Base-by-base conservation (phyloP, 2,329 filamentous ascomycete species). In the Aulographum hederae region DNA sequence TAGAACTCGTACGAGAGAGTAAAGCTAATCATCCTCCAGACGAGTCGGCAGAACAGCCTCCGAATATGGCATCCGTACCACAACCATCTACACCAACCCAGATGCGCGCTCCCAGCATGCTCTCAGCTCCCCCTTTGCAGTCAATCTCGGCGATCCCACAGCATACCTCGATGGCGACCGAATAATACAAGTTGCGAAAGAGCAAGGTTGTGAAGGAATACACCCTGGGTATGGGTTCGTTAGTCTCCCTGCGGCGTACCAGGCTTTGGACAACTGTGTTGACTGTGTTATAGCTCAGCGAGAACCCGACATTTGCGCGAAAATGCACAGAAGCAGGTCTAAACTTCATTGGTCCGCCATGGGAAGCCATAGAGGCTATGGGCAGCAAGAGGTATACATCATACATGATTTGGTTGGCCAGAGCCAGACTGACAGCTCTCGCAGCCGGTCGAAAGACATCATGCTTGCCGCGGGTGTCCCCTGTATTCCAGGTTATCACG, bases 401-500 rank as follows among this genome's bases (percentile, higher is more conserved):
- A 63, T 47, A n/a, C n/a, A n/a, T n/a, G n/a, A n/a, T n/a, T n/a
- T n/a, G n/a, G n/a, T n/a, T n/a, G n/a, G n/a, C n/a, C n/a, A 12
- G 21, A 35, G 16, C 3, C 3, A 25, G 5, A 27, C 30, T 67
- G n/a, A n/a, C n/a, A n/a, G n/a, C n/a, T n/a, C n/a, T n/a, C n/a
- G n/a, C n/a, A n/a, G 67, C 34, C 67, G 78, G 37, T 89, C 80
- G 32, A 98, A 98, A 54, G 79, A 93, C 50, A 94, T 98, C 48
- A 95, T 98, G 89, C 82, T 71, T 20, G 72, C 73, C 4, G 86
- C 89, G n/a, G 82, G 84, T 6, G 89, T 98, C 3, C 85, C 85
- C 4, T 95, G 89, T 46, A 89, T 98, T 30, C 89, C 89, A 0
- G 89, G 89, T 1, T 98, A 98, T 46, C 89, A 95, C 50, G 89